Base-by-base conservation (phyloP, 2,329 filamentous ascomycete genomes). In the Gnomoniopsis sp. region DNA sequence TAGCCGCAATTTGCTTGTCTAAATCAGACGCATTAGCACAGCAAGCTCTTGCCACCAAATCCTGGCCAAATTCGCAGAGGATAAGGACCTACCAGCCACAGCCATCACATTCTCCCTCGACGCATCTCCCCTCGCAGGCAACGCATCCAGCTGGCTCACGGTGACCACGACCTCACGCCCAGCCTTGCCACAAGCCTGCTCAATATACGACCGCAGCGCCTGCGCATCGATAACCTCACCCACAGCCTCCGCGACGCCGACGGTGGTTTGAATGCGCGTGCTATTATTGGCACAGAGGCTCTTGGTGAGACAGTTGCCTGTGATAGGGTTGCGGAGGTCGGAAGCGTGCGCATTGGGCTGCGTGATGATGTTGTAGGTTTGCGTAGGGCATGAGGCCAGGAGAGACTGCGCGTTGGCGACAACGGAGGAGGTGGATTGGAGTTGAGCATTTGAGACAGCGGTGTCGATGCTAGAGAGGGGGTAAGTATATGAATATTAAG, bases 311-410 rank as follows among this genome's bases (percentile, higher is more conserved):
- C 78, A 77, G 60, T 62, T 77, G 14, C 75, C 69, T 72, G 64
- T 61, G 70, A 72, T 74, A 70, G 66, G 68, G 59, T 77, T 75
- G 64, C 76, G 74, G 67, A 93, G 86, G 71, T 96, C 91, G 62
- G 79, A 77, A 46, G 86, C 82, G 65, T 87, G 86, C 58, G 92
- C 80, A 65, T 89, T 88, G 12, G 89, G 87, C 70, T 96, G 91
- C 33, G 86, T 84, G 62, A 96, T 82, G 64, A 97, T 72, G 58
- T 96, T 77, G 75, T 96, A 96, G 65, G 83, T 83, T 53, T 86
- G 81, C 21, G 89, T 91, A 2, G 88, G 88, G 73, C 91, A 96
- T 55, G 75, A 73, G 43, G 79, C 77, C 26, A 96, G 82, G 53
- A 86, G 69, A n/a, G 74, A 64, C 61, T 78, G 75, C 23, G 77